phyloP scores from a whole-genome alignment of 148 eudicot genomes.

The Mesembryanthemum crystallinum region DNA sequence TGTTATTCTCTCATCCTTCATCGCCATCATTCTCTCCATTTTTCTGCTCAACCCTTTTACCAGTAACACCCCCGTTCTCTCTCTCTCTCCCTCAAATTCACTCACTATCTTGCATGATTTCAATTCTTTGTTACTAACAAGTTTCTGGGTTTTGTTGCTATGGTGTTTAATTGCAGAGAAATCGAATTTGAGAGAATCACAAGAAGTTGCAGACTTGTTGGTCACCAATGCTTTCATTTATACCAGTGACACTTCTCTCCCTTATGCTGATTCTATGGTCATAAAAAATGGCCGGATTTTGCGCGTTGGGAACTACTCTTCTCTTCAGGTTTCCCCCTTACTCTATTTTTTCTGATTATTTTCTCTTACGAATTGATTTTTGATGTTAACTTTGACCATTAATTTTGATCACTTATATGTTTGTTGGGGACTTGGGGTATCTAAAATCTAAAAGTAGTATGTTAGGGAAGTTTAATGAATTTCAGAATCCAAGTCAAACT shows the following conservation, averaged over 20 bases:
- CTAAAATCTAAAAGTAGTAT: too few species aligned
- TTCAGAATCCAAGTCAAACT: too few species aligned
- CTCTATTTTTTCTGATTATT: too few species aligned
- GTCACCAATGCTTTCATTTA: constrained; percentile 76
- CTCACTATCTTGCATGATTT: not conserved
- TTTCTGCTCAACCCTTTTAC: constrained; percentile 22
- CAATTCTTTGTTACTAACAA: not conserved
- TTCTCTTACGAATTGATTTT: not conserved
- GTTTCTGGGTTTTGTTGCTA: not conserved
- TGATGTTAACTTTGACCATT: not conserved
- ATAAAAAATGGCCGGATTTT: constrained; percentile 53
- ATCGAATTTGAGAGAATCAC: constrained; percentile 22
- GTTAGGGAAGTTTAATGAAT: too few species aligned
- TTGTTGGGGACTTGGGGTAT: too few species aligned
- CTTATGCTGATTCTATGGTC: constrained; percentile 80
- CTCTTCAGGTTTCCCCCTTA: constrained; percentile 45
- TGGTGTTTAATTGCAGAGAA: not conserved
- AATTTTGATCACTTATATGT: not conserved
- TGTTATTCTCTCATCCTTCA: constrained; percentile 15
- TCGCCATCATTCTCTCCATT: constrained; percentile 26
- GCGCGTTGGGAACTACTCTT: constrained; percentile 60
- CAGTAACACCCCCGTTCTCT: constrained; percentile 6
- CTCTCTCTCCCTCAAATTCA: not conserved
- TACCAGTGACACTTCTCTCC: constrained; percentile 70
- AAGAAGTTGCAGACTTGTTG: constrained; percentile 62